phyloP scores from a whole-genome alignment of 2,329 filamentous ascomycete genomes.

The Didymella keratinophila region DNA sequence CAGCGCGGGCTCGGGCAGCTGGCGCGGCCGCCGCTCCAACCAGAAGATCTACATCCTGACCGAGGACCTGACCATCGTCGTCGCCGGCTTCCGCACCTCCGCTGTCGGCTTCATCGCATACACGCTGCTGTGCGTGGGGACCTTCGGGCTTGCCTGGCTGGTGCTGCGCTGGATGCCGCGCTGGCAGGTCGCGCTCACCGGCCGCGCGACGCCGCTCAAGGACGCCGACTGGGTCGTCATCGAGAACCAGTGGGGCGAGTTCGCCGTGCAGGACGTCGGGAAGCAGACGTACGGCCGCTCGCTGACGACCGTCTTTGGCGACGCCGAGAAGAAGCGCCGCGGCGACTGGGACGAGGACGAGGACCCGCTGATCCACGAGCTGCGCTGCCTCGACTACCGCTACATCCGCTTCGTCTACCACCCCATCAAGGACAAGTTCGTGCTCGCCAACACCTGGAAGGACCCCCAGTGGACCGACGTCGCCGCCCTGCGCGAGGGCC shows the following conservation, averaged over 20 bases:
- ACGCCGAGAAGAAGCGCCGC: constrained; percentile 68
- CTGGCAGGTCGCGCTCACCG: constrained; percentile 81
- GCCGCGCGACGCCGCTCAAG: constrained; percentile 71
- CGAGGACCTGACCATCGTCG: constrained; percentile 91
- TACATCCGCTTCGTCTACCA: constrained; percentile 95
- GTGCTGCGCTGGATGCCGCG: constrained; percentile 88
- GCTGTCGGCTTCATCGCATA: constrained; percentile 73
- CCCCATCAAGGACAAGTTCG: constrained; percentile 85
- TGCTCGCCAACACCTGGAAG: constrained; percentile 89
- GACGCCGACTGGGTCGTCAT: constrained; percentile 91
- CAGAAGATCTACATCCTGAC: constrained; percentile 95
- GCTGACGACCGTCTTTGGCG: constrained; percentile 74
- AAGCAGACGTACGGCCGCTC: constrained; percentile 66
- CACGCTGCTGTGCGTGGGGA: constrained; percentile 71
- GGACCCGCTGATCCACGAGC: constrained; percentile 76
- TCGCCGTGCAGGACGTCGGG: constrained; percentile 76
- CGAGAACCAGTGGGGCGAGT: constrained; percentile 97
- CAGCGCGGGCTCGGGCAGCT: constrained; percentile 70
- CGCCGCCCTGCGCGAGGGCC: constrained; percentile 74
- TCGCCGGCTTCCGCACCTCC: constrained; percentile 89
- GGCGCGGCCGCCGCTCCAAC: constrained; percentile 69
- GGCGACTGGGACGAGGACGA: constrained; percentile 74
- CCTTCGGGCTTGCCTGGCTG: constrained; percentile 81
- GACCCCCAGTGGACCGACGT: constrained; percentile 88
- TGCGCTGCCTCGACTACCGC: constrained; percentile 86